These are phyloP conservation scores for Metroxylon sagu DNA, from an alignment of 176 grass and related monocot species.

Conservation along the genomic window DNA sequence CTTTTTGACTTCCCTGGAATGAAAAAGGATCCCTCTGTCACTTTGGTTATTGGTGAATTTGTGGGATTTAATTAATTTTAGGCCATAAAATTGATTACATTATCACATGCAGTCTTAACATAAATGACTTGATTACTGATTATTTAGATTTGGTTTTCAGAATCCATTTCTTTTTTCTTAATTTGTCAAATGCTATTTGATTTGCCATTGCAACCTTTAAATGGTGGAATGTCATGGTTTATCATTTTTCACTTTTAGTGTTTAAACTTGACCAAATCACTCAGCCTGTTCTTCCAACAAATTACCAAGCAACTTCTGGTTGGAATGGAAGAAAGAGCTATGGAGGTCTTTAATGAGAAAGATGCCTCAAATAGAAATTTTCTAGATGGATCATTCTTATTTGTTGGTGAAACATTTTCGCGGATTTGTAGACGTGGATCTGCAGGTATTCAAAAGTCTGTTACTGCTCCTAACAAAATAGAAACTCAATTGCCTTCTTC, in stretches of 20 bases:
- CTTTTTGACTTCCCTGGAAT: too few species aligned
- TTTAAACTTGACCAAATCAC: slow-evolving; percentile 40
- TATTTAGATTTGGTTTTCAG: too few species aligned
- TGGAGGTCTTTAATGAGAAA: slow-evolving; percentile 13
- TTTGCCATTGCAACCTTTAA: too few species aligned
- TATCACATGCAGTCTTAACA: too few species aligned
- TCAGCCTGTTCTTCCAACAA: slow-evolving; percentile 74
- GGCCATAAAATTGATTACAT: too few species aligned
- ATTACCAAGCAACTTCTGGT: slow-evolving; percentile 55
- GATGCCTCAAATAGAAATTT: slow-evolving; percentile 27
- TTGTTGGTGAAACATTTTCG: slow-evolving; percentile 84
- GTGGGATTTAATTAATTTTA: too few species aligned
- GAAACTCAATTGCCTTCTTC: too few species aligned
- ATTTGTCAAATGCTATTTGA: too few species aligned
- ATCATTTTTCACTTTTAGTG: slow-evolving; percentile 8
- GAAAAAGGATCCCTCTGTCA: too few species aligned
- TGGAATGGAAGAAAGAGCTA: slow-evolving; percentile 55
- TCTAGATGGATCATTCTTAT: slow-evolving; percentile 40
- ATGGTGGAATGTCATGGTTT: background rate
- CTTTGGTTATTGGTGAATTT: too few species aligned
- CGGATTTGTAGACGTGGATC: slow-evolving; percentile 84
- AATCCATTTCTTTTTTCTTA: too few species aligned
- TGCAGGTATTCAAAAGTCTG: slow-evolving; percentile 34
- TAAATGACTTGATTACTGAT: too few species aligned
- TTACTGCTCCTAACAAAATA: background rate